Evolutionary conservation across 2,329 filamentous ascomycete species (phyloP).

Genomic region (Ceratocystis alfenasii): DNA sequence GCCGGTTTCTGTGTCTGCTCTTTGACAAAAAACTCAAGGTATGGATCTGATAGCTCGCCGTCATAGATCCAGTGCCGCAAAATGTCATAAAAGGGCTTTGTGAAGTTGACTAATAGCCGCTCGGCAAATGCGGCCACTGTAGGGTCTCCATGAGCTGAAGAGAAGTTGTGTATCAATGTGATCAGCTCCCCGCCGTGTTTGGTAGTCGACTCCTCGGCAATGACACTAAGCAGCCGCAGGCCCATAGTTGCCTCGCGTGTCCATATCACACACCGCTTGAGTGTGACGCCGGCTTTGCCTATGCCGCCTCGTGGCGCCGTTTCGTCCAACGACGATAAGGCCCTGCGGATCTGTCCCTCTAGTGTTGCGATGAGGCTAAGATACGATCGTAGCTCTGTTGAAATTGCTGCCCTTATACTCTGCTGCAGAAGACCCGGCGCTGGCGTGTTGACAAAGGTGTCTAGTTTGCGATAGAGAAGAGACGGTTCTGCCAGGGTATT

Average conservation of each 20-base stretch:
- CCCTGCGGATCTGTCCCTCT: conserved; percentile 80
- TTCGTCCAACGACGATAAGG: conserved; percentile 62
- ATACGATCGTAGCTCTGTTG: conserved; percentile 76
- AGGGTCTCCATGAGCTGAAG: conserved; percentile 85
- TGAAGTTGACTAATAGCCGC: conserved; percentile 72
- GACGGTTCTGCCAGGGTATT: conserved; percentile 88
- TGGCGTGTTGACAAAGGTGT: conserved; percentile 68
- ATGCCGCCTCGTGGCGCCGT: conserved; percentile 55
- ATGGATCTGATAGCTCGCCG: conserved; percentile 92
- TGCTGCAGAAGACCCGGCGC: conserved; percentile 81
- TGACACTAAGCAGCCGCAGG: conserved; percentile 79
- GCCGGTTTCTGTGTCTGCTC: conserved; percentile 44
- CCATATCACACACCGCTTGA: conserved; percentile 95
- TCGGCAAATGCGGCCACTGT: conserved; percentile 91
- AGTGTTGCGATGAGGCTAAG: conserved; percentile 81
- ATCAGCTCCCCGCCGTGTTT: conserved; percentile 83
- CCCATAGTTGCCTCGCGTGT: conserved; percentile 95
- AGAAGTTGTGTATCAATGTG: conserved; percentile 84
- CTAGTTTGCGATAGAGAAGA: conserved; percentile 71
- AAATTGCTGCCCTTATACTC: conserved; percentile 78
- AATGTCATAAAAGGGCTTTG: conserved; percentile 92
- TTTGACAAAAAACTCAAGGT: conserved; percentile 85
- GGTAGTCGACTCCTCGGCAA: conserved; percentile 79
- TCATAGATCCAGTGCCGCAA: conserved; percentile 96
- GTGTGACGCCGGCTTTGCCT: conserved; percentile 76